Evolutionary conservation across 202 grass and related monocot species (phyloP), one percentile per base, ranked within the genome.

Genomic region (Schoenoplectus tabernaemontani): DNA sequence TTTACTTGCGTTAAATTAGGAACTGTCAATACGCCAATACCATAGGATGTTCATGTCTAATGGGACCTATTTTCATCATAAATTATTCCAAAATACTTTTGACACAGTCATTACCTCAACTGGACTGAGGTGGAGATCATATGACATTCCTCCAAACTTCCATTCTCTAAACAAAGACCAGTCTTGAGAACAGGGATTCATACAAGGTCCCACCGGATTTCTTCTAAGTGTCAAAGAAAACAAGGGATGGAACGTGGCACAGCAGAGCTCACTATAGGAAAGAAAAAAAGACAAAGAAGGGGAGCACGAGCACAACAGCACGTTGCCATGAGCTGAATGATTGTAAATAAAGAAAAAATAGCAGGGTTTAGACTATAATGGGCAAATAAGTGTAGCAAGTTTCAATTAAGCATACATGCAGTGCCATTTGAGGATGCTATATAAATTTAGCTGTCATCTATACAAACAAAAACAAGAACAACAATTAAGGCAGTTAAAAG

Each of bases 361-460:
- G n/a, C n/a, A n/a, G n/a, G n/a, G n/a, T n/a, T n/a, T n/a, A 51
- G 48, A 17, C 51, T 16, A 56, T 16, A 56, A 54, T 56, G 16
- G 1, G 1, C 51, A 56, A n/a, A 59, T 9, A 59, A 43, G 10
- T 70, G 26, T 70, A 46, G n/a, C 3, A 46, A 26, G 4, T 70
- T 46, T 46, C 5, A 64, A 46, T 22, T 22, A 41, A 67, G 41
- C 39, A 70, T 24, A 43, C 39, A 46, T 43, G 19, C 65, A 44
- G 38, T 47, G 1, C 20, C 65, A 71, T 26, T 47, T 24, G 3
- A 47, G 22, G 41, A 47, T 46, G 6, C 11, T 10, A 44, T 15
- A 47, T 28, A 71, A 34, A 19, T 57, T 77, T 17, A 77, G 48
- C 15, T 77, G 15, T 57, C 37, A 77, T 58, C 73, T 77, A 77